phyloP scores from a whole-genome alignment of 2,329 filamentous ascomycete species.

The Fusarium praegraminearum region DNA sequence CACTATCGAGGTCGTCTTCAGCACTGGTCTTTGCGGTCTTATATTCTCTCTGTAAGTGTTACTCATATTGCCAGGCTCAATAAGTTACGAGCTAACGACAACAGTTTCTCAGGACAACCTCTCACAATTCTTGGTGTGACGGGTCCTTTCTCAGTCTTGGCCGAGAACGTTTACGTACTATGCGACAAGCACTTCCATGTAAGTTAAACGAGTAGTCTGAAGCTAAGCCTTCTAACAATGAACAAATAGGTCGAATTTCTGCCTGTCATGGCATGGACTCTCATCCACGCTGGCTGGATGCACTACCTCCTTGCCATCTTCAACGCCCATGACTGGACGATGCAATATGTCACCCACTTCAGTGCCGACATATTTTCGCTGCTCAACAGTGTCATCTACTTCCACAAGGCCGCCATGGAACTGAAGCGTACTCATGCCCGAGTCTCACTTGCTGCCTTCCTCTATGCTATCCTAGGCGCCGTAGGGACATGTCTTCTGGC shows the following conservation, averaged over 20 bases:
- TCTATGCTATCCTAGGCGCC: constrained; percentile 74
- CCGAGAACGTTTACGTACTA: constrained; percentile 72
- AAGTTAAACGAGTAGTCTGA: constrained; percentile 24
- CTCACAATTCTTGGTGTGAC: constrained; percentile 75
- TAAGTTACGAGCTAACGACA: neutral
- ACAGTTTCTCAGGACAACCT: constrained; percentile 68
- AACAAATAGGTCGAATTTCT: constrained; percentile 64
- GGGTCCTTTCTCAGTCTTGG: constrained; percentile 74
- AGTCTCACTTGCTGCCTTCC: constrained; percentile 71
- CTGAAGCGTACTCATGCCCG: constrained; percentile 68
- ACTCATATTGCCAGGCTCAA: neutral
- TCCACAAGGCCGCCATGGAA: constrained; percentile 75
- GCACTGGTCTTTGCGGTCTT: constrained; percentile 72
- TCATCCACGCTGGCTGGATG: constrained; percentile 75
- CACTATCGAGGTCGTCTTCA: constrained; percentile 75
- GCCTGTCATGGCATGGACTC: constrained; percentile 75
- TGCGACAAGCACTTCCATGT: constrained; percentile 67
- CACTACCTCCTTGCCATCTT: constrained; percentile 72
- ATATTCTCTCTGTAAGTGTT: constrained; percentile 68
- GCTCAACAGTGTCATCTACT: constrained; percentile 75
- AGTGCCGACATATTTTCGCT: constrained; percentile 75
- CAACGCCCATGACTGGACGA: constrained; percentile 77
- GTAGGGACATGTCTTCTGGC: constrained; percentile 73
- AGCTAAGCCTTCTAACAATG: constrained; percentile 2
- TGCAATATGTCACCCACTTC: constrained; percentile 76